A percentile compares a stretch with the other conserved stretches of the same genome.
These are phyloP conservation scores for Guadua angustifolia DNA, from an alignment of 176 grass and related monocot species.

Conservation along the genomic window DNA sequence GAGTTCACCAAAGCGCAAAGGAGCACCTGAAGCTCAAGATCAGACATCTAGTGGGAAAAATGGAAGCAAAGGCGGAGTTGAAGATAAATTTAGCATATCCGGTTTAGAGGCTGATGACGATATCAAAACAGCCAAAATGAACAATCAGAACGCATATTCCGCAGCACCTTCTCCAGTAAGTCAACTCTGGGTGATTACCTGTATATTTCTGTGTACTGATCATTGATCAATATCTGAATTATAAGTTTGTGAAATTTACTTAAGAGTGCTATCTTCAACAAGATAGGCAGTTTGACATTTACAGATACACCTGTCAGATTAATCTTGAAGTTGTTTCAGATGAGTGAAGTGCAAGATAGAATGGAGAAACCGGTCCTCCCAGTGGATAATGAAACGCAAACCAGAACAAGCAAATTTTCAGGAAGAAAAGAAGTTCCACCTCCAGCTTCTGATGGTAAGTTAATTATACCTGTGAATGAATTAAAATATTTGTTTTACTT, in stretches of 20 bases:
- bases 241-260: not conserved
- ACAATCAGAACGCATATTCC: conserved; percentile 43
- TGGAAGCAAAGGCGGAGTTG: conserved; percentile 51
- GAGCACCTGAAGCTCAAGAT: conserved; percentile 46
- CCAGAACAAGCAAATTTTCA: conserved; percentile 42
- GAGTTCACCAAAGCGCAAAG: conserved; percentile 74
- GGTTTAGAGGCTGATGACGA: conserved; percentile 42
- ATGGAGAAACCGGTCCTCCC: conserved; percentile 33
- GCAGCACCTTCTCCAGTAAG: conserved; percentile 48
- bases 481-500: not conserved
- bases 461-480: conserved; percentile 32
- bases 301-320: conserved; percentile 12
- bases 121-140: conserved; percentile 44
- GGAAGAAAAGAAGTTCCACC: conserved; percentile 52
- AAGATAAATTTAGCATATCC: conserved; percentile 58
- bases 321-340: conserved; percentile 54
- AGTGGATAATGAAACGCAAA: conserved; percentile 39
- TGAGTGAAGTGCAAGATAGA: conserved; percentile 48
- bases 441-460: conserved; percentile 49
- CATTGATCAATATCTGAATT: conserved; percentile 16
- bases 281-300: conserved; percentile 10
- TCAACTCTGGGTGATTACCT: conserved; percentile 31
- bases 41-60: conserved; percentile 49
- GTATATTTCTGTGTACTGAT: conserved; percentile 12
- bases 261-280: conserved; percentile 1